phyloP scores from a whole-genome alignment of 768 basidiomycete genomes.

The Paxillus ammoniavirescens region DNA sequence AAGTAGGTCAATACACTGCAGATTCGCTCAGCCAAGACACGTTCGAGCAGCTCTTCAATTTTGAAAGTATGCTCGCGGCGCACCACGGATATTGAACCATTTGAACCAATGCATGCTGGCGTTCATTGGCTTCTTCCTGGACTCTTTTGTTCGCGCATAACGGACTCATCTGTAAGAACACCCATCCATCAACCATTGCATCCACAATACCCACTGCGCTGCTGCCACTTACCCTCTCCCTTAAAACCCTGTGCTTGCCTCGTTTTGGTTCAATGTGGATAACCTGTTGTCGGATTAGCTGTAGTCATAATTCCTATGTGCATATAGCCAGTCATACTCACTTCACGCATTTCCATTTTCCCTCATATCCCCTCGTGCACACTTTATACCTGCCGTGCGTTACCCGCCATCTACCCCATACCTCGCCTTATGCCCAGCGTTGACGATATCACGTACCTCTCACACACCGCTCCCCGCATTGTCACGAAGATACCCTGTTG shows the following conservation, averaged over 20 bases:
- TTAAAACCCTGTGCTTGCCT: slow-evolving; percentile 13
- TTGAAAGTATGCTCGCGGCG: slow-evolving; percentile 34
- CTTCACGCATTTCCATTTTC: slow-evolving; percentile 12
- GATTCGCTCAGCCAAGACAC: slow-evolving; percentile 32
- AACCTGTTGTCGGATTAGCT: slow-evolving; percentile 37
- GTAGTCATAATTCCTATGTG: slow-evolving; percentile 32
- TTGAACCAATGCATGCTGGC: slow-evolving; percentile 36
- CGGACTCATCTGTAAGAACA: slow-evolving; percentile 32
- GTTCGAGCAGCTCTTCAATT: slow-evolving; percentile 37
- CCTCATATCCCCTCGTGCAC: slow-evolving; percentile 1
- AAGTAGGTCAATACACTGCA: slow-evolving; percentile 30
- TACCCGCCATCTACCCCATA: slow-evolving; percentile 13
- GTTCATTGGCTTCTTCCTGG: slow-evolving; percentile 31
- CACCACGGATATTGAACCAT: slow-evolving; percentile 31
- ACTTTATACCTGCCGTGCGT: slow-evolving; percentile 18
- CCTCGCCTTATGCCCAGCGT: slow-evolving; percentile 24
- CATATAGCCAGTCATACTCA: slow-evolving; percentile 26
- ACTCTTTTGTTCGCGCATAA: slow-evolving; percentile 22
- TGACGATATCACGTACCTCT: slow-evolving; percentile 33
- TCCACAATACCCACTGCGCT: slow-evolving; percentile 32
- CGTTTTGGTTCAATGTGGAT: slow-evolving; percentile 35
- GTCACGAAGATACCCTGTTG: slow-evolving; percentile 38
- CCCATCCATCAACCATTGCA: slow-evolving; percentile 19
- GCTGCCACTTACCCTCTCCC: slow-evolving; percentile 11
- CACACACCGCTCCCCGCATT: slow-evolving; percentile 17